These are phyloP conservation scores for Monosporascus sp. DNA, from an alignment of 2,329 filamentous ascomycete species.

Conservation along the genomic window DNA sequence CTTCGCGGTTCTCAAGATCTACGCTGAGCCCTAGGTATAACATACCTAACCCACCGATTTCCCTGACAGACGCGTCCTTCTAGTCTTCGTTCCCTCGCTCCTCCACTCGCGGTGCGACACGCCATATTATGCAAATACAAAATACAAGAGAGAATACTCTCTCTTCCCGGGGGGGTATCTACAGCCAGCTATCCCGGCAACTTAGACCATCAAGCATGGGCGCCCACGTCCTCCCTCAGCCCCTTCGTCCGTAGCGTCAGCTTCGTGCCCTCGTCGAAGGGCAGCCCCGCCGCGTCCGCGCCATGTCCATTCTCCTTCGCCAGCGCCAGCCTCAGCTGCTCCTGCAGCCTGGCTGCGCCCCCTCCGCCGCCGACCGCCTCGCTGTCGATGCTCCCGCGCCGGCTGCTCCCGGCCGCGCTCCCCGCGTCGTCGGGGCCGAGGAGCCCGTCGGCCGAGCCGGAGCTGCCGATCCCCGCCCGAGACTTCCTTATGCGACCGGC, in stretches of 20 bases:
- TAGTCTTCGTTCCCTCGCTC: too few species aligned
- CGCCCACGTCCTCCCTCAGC: slow-evolving; percentile 42
- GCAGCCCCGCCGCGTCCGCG: slow-evolving; percentile 22
- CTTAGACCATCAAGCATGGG: slow-evolving; percentile 14
- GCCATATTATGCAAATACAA: too few species aligned
- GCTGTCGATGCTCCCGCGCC: slow-evolving; percentile 26
- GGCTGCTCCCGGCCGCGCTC: slow-evolving; percentile 30
- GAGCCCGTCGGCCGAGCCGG: slow-evolving; percentile 11
- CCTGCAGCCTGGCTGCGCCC: slow-evolving; percentile 29
- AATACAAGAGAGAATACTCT: too few species aligned
- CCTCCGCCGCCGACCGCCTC: slow-evolving; percentile 17
- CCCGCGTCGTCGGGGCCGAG: slow-evolving; percentile 29
- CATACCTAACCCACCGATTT: too few species aligned
- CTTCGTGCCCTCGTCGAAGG: slow-evolving; percentile 43
- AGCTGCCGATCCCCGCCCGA: slow-evolving; percentile 12
- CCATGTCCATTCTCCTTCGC: slow-evolving; percentile 2
- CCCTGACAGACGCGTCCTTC: too few species aligned
- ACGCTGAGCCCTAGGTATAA: too few species aligned
- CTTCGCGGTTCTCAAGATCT: too few species aligned
- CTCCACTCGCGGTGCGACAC: too few species aligned
- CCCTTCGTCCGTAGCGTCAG: slow-evolving; percentile 52
- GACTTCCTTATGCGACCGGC: slow-evolving; percentile 36
- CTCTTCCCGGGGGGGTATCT: not conserved
- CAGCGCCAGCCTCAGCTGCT: slow-evolving; percentile 31
- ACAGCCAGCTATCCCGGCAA: too few species aligned